Percentiles rank a stretch among this genome's conserved stretches.
Conservation (phyloP, 176 grass and related monocot genomes). For the Hordeum marinum region DNA sequence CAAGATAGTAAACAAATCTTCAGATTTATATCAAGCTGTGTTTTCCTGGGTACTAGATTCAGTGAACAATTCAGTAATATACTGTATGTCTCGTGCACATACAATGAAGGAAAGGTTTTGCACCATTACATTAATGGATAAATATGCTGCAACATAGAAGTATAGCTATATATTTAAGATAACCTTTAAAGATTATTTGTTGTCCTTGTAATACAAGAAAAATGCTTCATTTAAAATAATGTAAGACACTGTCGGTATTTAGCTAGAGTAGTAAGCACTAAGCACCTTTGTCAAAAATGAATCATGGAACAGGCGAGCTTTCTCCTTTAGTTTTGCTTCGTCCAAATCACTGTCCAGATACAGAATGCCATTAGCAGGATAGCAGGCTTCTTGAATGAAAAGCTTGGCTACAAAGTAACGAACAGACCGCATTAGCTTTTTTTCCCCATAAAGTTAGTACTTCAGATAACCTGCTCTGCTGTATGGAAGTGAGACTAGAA, state of each 20-base stretch:
- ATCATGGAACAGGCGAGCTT: constrained; percentile 75
- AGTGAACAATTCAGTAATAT: background rate
- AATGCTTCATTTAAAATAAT: background rate
- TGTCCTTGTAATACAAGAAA: background rate
- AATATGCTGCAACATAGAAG: background rate
- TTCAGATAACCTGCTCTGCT: constrained; percentile 6
- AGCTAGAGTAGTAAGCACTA: constrained; percentile 22
- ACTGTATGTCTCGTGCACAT: background rate
- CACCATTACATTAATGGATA: too few relatives aligned
- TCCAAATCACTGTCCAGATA: constrained; percentile 58
- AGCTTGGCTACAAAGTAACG: background rate
- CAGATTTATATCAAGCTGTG: constrained; percentile 17
- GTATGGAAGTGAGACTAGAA: background rate
- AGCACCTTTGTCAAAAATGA: constrained; percentile 73
- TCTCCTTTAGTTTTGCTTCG: constrained; percentile 80
- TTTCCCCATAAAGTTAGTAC: background rate
- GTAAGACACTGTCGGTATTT: background rate
- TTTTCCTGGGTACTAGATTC: constrained; percentile 2
- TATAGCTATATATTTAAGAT: background rate
- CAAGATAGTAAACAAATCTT: background rate
- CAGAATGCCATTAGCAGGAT: background rate
- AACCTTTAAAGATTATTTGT: background rate
- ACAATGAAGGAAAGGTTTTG: background rate
- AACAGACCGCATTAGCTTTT: background rate
- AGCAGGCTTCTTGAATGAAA: constrained; percentile 19